Evolutionary conservation across 805 yeast species (phyloP).

Genomic region (Diddensiella transvaalensis): DNA sequence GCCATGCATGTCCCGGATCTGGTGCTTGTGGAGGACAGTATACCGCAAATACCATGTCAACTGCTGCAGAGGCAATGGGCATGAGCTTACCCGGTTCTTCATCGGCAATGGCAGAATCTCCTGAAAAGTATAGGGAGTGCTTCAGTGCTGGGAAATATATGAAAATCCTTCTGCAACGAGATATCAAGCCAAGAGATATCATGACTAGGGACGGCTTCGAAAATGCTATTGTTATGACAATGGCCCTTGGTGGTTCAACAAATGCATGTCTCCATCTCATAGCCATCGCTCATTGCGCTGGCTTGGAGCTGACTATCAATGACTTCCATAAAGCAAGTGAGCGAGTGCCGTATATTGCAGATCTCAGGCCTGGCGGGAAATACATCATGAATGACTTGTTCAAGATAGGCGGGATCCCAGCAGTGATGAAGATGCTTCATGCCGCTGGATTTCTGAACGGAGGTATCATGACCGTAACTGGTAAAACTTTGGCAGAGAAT

Average conservation of each 20-base stretch:
- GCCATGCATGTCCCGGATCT: conserved; percentile 92
- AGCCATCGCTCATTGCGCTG: conserved; percentile 87
- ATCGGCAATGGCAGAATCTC: conserved; percentile 78
- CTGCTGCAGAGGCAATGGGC: conserved; percentile 94
- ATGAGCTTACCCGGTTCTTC: conserved; percentile 89
- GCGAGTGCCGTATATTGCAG: conserved; percentile 85
- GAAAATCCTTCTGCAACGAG: conserved; percentile 65
- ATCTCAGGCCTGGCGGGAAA: conserved; percentile 94
- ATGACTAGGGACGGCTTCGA: conserved; percentile 86
- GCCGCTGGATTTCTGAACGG: conserved; percentile 83
- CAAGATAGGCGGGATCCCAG: conserved; percentile 87
- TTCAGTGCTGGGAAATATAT: conserved; percentile 76
- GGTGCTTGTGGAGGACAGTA: conserved; percentile 99
- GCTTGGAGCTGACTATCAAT: conserved; percentile 76
- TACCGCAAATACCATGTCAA: conserved; percentile 97
- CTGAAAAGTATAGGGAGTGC: conserved; percentile 73
- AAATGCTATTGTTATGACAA: conserved; percentile 86
- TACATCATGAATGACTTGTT: conserved; percentile 93
- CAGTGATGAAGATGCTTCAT: conserved; percentile 82
- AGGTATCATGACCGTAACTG: conserved; percentile 74
- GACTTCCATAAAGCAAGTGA: conserved; percentile 93
- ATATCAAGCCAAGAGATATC: conserved; percentile 80
- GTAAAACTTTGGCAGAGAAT: conserved; percentile 85
- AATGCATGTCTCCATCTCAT: conserved; percentile 89
- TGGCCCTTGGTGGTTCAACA: conserved; percentile 97